Evolutionary conservation across 352 stramenopile genomes (phyloP).

Genomic region (Globisporangium nodosum): DNA sequence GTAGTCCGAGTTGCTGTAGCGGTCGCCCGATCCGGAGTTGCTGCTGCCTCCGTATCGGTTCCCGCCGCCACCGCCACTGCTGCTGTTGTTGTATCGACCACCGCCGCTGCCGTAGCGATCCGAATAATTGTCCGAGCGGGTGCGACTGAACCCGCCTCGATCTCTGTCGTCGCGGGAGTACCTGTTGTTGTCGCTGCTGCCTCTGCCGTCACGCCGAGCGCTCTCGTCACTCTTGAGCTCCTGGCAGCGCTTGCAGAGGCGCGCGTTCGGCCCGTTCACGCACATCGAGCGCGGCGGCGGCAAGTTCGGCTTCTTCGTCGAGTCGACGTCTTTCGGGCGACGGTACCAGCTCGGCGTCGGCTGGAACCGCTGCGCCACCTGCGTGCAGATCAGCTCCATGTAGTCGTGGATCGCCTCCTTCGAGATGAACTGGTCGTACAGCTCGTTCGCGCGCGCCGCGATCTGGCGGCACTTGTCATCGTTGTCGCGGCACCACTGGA

Average conservation of each 20-base stretch:
- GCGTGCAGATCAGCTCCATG: slow-evolving; percentile 93
- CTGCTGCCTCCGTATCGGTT: slow-evolving; percentile 2
- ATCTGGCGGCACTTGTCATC: slow-evolving; percentile 96
- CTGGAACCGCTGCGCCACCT: slow-evolving; percentile 88
- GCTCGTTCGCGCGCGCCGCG: slow-evolving; percentile 88
- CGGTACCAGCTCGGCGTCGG: slow-evolving; percentile 56
- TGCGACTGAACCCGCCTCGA: slow-evolving; percentile 2
- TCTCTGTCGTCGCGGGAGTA: slow-evolving; percentile 19
- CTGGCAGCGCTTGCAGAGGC: slow-evolving; percentile 61
- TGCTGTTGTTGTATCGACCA: slow-evolving; percentile 16
- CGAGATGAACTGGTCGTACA: slow-evolving; percentile 92
- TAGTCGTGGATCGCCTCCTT: slow-evolving; percentile 96
- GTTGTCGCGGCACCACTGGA: slow-evolving; percentile 96
- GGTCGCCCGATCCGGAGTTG: slow-evolving; percentile 17
- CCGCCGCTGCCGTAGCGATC: slow-evolving; percentile 2
- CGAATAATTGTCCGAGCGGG: slow-evolving; percentile 10
- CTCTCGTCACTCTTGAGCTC: slow-evolving; percentile 64
- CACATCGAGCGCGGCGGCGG: slow-evolving; percentile 48
- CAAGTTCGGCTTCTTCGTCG: slow-evolving; percentile 54
- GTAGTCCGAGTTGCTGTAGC: slow-evolving; percentile 18
- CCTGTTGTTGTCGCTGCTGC: slow-evolving; percentile 11
- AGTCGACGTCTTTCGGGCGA: slow-evolving; percentile 49
- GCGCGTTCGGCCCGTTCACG: slow-evolving; percentile 42
- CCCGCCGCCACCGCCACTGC: slow-evolving; percentile 13
- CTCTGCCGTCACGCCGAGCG: slow-evolving; percentile 17